Evolutionary conservation across 306 rosid genomes (phyloP).

Genomic region (Trifolium repens): DNA sequence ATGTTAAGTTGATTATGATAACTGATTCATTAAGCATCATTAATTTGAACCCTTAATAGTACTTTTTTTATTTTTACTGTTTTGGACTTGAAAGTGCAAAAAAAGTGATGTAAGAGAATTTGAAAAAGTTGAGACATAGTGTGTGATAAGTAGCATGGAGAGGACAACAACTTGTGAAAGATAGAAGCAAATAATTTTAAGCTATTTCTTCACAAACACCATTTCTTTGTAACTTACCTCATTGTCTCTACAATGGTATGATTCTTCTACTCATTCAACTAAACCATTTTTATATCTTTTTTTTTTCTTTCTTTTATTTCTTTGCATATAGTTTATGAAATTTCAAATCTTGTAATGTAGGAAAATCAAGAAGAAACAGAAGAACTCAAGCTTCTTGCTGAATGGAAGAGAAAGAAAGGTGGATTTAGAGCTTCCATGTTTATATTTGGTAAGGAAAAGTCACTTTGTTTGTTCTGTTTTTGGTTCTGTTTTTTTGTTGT

Average conservation of each 20-base stretch:
- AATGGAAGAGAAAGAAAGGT: conserved; percentile 56
- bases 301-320: neutral
- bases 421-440: conserved; percentile 76
- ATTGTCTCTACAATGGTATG: conserved; percentile 47
- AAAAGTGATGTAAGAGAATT: conserved; percentile 31
- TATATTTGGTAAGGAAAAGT: conserved; percentile 60
- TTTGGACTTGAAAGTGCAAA: conserved; percentile 42
- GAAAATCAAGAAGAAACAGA: conserved; percentile 52
- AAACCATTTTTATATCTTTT: conserved; percentile 6
- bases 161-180: conserved; percentile 31
- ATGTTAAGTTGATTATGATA: conserved; percentile 50
- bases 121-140: conserved; percentile 42
- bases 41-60: conserved; percentile 44
- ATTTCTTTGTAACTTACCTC: conserved; percentile 38
- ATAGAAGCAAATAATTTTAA: conserved; percentile 46
- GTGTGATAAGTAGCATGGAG: conserved; percentile 44
- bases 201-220: conserved; percentile 49
- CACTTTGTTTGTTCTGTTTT: neutral
- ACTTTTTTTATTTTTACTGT: conserved; percentile 29
- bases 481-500: neutral
- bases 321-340: conserved; percentile 24
- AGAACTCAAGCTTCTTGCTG: conserved; percentile 46
- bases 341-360: conserved; percentile 46
- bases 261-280: conserved; percentile 13
- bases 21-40: conserved; percentile 51